These are phyloP conservation scores for Colletotrichum sp. DNA, from an alignment of 2,329 filamentous ascomycete species.

Conservation along the genomic window DNA sequence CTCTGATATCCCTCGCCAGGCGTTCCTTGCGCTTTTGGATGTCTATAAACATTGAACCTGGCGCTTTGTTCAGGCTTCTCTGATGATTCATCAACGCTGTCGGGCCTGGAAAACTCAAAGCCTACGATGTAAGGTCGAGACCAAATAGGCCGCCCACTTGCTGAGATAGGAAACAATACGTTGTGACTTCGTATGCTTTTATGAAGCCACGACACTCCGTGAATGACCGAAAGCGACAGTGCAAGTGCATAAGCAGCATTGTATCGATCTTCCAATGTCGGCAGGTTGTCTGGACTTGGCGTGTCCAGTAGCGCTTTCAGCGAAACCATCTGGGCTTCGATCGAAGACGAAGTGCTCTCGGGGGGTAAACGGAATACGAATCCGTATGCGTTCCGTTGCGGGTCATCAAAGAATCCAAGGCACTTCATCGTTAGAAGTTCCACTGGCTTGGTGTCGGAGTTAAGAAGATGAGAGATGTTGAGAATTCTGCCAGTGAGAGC, in stretches of 20 bases:
- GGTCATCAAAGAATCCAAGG: background rate
- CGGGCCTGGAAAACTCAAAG: background rate
- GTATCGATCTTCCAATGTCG: background rate
- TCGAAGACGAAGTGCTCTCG: background rate
- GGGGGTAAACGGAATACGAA: background rate
- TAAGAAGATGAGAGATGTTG: background rate
- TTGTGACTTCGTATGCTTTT: background rate
- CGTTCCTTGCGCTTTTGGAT: background rate
- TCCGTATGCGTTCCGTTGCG: background rate
- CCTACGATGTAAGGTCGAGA: background rate
- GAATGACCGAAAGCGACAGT: background rate
- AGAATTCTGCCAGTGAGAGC: background rate
- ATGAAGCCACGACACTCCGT: background rate
- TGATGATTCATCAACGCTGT: background rate
- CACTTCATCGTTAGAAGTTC: background rate
- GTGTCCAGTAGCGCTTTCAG: background rate
- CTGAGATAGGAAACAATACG: background rate
- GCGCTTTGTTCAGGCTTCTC: background rate
- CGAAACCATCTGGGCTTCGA: background rate
- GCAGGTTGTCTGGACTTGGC: background rate
- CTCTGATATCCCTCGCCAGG: background rate
- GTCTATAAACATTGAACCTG: background rate
- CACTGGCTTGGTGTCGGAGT: background rate
- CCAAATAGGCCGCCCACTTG: background rate
- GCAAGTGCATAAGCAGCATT: background rate